phyloP scores from a whole-genome alignment of 2,329 filamentous ascomycete genomes.

The Elsinoe ampelina region DNA sequence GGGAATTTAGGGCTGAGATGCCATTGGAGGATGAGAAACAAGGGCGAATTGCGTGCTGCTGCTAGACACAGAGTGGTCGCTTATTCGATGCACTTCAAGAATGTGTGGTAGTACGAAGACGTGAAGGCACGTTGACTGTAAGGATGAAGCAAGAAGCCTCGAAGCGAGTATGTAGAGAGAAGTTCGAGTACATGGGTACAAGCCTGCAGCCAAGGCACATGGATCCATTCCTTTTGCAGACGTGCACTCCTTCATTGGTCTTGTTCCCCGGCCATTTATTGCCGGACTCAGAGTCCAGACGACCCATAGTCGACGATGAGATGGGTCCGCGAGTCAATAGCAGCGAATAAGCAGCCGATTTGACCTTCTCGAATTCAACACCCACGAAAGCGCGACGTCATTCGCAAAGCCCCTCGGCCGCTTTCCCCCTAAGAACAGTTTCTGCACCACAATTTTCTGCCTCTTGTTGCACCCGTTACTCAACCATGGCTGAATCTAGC shows the following conservation, averaged over 20 bases:
- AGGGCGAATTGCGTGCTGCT: slow-evolving; percentile 13
- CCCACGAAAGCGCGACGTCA: slow-evolving; percentile 6
- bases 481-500: slow-evolving; percentile 11
- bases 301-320: background rate
- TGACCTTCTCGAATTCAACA: background rate
- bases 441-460: slow-evolving; percentile 15
- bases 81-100: no score
- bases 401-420: background rate
- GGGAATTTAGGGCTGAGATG: slow-evolving; percentile 13
- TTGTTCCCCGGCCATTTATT: background rate
- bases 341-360: background rate
- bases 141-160: background rate
- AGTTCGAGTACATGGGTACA: background rate
- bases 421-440: slow-evolving; percentile 2
- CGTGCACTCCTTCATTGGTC: background rate
- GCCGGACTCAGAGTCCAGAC: background rate
- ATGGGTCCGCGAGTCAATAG: background rate
- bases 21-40: background rate
- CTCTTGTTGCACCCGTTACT: slow-evolving; percentile 7
- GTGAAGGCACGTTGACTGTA: background rate
- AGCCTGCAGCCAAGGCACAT: background rate
- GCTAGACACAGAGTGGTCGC: background rate
- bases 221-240: background rate
- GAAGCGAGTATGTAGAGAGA: background rate
- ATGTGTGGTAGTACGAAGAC: background rate